phyloP scores from a whole-genome alignment of 2,329 filamentous ascomycete genomes.

The Aureobasidium sp. region DNA sequence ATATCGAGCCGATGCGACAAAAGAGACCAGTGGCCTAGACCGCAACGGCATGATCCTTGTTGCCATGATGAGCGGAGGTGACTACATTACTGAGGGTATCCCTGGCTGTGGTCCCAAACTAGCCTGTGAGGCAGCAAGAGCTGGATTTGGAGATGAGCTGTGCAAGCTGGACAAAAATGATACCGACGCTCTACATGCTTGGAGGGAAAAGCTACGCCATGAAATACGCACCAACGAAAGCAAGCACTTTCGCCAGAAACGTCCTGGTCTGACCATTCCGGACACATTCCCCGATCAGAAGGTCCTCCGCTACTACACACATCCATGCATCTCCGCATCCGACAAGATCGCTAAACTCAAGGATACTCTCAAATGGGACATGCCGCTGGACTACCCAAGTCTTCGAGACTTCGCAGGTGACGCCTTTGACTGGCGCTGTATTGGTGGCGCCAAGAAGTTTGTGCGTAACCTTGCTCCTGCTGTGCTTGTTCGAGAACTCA shows the following conservation, averaged over 20 bases:
- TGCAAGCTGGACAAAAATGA: conserved; percentile 57
- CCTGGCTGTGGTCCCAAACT: conserved; percentile 79
- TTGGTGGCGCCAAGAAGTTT: conserved; percentile 73
- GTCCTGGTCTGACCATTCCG: conserved; percentile 66
- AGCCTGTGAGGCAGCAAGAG: conserved; percentile 81
- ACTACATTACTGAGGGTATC: conserved; percentile 84
- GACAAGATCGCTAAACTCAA: conserved; percentile 48
- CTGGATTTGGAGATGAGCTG: conserved; percentile 72
- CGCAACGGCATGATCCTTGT: conserved; percentile 87
- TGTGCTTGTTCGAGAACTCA: conserved; percentile 55
- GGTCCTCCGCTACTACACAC: conserved; percentile 77
- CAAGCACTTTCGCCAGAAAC: conserved; percentile 67
- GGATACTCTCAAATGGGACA: conserved; percentile 50
- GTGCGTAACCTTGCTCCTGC: conserved; percentile 71
- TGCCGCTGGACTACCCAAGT: conserved; percentile 54
- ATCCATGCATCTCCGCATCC: conserved; percentile 67
- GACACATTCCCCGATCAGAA: conserved; percentile 72
- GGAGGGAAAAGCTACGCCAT: conserved; percentile 63
- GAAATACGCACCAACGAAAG: conserved; percentile 79
- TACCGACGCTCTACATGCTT: conserved; percentile 50
- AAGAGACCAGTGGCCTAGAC: conserved; percentile 55
- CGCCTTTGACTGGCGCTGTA: conserved; percentile 78
- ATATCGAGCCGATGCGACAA: conserved; percentile 57
- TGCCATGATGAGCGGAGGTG: conserved; percentile 89
- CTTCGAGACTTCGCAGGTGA: conserved; percentile 68